Base-by-base conservation (phyloP, 2,329 filamentous ascomycete species). In the Xylariaceae sp. region DNA sequence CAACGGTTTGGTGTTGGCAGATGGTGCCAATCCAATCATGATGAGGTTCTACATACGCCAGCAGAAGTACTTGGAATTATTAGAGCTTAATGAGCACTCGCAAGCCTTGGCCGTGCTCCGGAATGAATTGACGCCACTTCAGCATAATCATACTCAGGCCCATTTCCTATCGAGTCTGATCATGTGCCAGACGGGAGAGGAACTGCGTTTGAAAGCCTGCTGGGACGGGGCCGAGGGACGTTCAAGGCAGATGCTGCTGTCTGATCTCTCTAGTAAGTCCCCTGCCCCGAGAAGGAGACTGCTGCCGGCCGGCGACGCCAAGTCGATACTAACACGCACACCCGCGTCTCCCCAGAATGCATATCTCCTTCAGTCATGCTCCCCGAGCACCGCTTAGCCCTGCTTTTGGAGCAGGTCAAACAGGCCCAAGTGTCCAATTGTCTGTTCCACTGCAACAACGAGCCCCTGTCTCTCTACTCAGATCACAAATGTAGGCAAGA, bases 291-390 rank as follows among this genome's bases (percentile, higher is more conserved):
- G n/a, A n/a, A n/a, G n/a, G n/a, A n/a, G n/a, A n/a, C n/a, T n/a
- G n/a, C n/a, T n/a, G n/a, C n/a, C n/a, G n/a, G n/a, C n/a, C n/a
- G n/a, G n/a, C n/a, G n/a, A n/a, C n/a, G n/a, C n/a, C n/a, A n/a
- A n/a, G n/a, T n/a, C n/a, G n/a, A n/a, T n/a, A n/a, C n/a, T n/a
- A n/a, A n/a, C n/a, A n/a, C n/a, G n/a, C n/a, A n/a, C n/a, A n/a
- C n/a, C n/a, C n/a, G n/a, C n/a, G n/a, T n/a, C n/a, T n/a, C n/a
- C 31, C 24, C 51, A 90, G 85, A 75, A 69, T 95, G 80, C 40
- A 94, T 98, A 60, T 95, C 92, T 2, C 90, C 92, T 0, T 92
- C 88, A 3, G 86, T 95, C 31, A 97, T 98, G 89, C 84, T 98
- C 38, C 92, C 92, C 2, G 87, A 95, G 56, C 86, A 92, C 60